Evolutionary conservation across 192 early-diverging fungal genomes (phyloP), one percentile per base, ranked within the genome.

Genomic region (Entomortierella lignicola): DNA sequence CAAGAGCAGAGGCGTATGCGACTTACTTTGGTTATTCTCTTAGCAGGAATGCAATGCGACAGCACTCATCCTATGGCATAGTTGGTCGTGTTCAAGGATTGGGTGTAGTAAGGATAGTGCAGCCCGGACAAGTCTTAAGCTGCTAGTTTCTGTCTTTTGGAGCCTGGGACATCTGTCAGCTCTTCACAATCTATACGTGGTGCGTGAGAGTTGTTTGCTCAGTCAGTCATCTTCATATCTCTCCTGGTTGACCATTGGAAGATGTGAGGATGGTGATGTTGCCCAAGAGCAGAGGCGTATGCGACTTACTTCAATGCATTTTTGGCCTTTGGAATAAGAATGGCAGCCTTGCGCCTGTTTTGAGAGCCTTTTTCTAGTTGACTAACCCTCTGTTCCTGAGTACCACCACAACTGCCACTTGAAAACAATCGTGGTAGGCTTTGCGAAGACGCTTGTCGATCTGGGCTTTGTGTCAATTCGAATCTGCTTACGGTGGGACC

Each of bases 41-140:
- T 54, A 54, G 52, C 23, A 54, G 52, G 26, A 54, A 54, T 54
- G 52, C 26, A 57, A 17, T 37, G 31, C 55, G 70, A 72, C 70
- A 64, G 63, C 71, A 55, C 63, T 51, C 71, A 60, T 66, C 63
- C 56, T 57, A 65, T 72, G 71, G 63, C 71, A 73, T 55, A 73
- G 6, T 60, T 73, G 71, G 71, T 73, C 71, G 50, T 73, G 71
- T 66, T 66, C 56, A 73, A 58, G 34, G 62, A 60, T 17, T 66
- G 63, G 71, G 71, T 66, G 63, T 66, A 73, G 71, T 73, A 66
- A 73, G 63, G 71, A 73, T 66, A 41, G 63, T 73, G 71, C 71
- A 66, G 71, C 71, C 71, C 71, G 63, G 71, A 66, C 50, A 51
- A 65, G 71, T 73, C 71, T 73, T 73, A 73, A 73, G 71, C 71